Evolutionary conservation across 2,329 filamentous ascomycete species (phyloP).

Genomic region (Cercospora sp.): DNA sequence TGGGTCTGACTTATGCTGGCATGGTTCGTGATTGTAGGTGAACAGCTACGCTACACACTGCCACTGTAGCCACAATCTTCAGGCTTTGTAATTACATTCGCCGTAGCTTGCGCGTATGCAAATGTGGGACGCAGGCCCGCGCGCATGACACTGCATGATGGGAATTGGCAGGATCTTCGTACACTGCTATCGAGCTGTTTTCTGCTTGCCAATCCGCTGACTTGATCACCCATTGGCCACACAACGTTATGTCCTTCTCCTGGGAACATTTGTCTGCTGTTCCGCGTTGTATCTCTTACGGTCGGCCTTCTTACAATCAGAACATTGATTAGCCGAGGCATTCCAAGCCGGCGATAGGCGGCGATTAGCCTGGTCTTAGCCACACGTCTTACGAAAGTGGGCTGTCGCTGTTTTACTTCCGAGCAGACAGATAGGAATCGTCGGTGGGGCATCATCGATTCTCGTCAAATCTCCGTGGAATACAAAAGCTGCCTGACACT

Average conservation of each 20-base stretch:
- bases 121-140: not conserved
- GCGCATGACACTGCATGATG: not conserved
- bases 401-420: not conserved
- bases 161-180: not conserved
- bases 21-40: not conserved
- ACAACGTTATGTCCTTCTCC: not conserved
- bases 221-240: not conserved
- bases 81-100: not conserved
- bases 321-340: not conserved
- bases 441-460: not conserved
- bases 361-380: not conserved
- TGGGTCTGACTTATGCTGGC: not conserved
- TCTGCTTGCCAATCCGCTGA: not conserved
- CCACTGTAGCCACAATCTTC: not conserved
- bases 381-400: not conserved
- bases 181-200: not conserved
- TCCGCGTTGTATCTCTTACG: not conserved
- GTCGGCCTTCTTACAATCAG: not conserved
- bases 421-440: not conserved
- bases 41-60: not conserved
- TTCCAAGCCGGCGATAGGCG: constrained; percentile 1
- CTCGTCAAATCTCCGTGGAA: not conserved
- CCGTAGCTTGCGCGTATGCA: not conserved
- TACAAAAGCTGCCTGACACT: not conserved
- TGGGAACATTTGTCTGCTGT: not conserved